Base-by-base conservation (phyloP, 208 protist species). In the Trypanosoma lewisi region DNA sequence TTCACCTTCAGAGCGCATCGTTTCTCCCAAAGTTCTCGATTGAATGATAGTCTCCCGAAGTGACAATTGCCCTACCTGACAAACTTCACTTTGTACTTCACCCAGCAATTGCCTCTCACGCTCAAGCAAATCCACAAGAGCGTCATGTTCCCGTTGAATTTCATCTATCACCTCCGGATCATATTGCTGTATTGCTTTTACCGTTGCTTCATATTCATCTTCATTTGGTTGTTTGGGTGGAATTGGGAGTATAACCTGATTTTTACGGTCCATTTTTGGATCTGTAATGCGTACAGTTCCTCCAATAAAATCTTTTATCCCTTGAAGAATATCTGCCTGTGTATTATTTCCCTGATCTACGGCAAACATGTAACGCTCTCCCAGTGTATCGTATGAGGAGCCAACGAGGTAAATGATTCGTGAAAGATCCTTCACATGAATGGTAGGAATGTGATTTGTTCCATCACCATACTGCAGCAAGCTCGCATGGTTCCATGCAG, bases 401-500 rank as follows among this genome's bases (percentile, higher is more conserved):
- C 83, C 85, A 17, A 96, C 62, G 49, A 85, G 70, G 52, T 75
- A 87, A 17, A 92, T 65, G 19, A 95, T 80, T 2, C 64, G 69
- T 19, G 90, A 83, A 16, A 97, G 73, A 70, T 98, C 96, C 41
- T 89, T 67, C 3, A 97, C 86, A 72, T 98, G 94, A 47, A 98
- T 97, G 67, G 93, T 94, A 14, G 96, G 91, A 27, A 98, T 67
- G 27, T 80, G 64, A 65, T 97, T 97, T 36, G 73, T 66, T 25
- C 94, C 94, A 53, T 77, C 50, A 11, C 92, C 85, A 61, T 92
- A 94, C 33, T 85, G 73, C 17, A 75, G 81, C 17, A 98, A 55
- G 16, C 52, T 44, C 21, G 78, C 53, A 49, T 93, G 78, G n/a
- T 82, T 59, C 89, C 88, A 96, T 14, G 89, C 96, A 9, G 71